These are phyloP conservation scores for Aspergillus versicolor DNA, from an alignment of 2,329 filamentous ascomycete species.

Conservation along the genomic window DNA sequence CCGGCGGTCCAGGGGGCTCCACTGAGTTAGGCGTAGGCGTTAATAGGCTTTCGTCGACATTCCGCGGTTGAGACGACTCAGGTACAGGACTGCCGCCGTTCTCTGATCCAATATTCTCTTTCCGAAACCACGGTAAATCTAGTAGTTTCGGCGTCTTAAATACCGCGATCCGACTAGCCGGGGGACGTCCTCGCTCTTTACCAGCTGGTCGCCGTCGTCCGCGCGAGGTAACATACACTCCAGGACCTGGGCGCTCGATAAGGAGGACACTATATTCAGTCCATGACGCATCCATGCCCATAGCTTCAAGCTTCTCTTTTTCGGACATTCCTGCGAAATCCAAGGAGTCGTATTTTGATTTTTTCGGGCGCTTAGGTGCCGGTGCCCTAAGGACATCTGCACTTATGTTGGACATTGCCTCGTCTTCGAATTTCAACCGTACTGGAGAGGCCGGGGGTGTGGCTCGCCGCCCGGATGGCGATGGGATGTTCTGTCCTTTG, in stretches of 20 bases:
- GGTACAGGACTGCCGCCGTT: neutral
- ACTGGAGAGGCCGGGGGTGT: slow-evolving; percentile 13
- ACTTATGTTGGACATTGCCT: slow-evolving; percentile 8
- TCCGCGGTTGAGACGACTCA: neutral
- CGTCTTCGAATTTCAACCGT: slow-evolving; percentile 14
- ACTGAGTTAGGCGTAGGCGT: neutral
- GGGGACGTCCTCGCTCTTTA: slow-evolving; percentile 38
- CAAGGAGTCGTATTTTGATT: slow-evolving; percentile 19
- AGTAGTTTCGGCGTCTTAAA: slow-evolving; percentile 37
- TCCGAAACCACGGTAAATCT: slow-evolving; percentile 38
- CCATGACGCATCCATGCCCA: slow-evolving; percentile 43
- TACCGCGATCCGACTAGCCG: slow-evolving; percentile 39
- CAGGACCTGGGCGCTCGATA: slow-evolving; percentile 37
- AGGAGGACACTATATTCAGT: slow-evolving; percentile 40
- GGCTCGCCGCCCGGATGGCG: slow-evolving; percentile 14
- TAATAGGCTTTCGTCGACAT: neutral
- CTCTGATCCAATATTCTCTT: slow-evolving; percentile 1
- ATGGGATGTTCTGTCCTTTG: slow-evolving; percentile 6
- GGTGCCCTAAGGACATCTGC: neutral
- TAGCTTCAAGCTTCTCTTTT: slow-evolving; percentile 38
- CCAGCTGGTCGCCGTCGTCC: slow-evolving; percentile 40
- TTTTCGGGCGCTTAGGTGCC: slow-evolving; percentile 8
- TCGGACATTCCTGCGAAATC: slow-evolving; percentile 33
- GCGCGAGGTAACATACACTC: slow-evolving; percentile 42
- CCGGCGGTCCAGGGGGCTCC: neutral